A percentile compares a stretch with the other conserved stretches of the same genome.
Conservation (phyloP, 78 protist species). For the Planoprotostelium fungivorum region DNA sequence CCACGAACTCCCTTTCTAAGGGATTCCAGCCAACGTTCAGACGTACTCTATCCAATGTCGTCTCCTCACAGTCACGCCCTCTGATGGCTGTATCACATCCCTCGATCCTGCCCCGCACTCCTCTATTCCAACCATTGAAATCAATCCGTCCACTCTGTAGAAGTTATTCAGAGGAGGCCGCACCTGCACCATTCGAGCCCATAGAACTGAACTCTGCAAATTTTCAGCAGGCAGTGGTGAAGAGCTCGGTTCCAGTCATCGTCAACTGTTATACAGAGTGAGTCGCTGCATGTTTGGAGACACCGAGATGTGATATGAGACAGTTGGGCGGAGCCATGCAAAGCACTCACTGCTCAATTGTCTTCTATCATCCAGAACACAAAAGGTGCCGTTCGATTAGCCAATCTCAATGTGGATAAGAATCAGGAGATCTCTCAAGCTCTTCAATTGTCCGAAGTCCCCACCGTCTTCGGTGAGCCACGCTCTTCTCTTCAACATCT, state of each 20-base stretch:
- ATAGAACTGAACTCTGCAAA: not conserved
- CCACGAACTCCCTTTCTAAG: too few relatives aligned
- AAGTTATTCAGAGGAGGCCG: too few relatives aligned
- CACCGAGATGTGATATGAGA: not conserved
- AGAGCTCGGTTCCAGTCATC: not conserved
- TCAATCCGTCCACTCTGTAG: too few relatives aligned
- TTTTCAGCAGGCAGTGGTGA: not conserved
- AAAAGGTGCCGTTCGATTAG: not conserved
- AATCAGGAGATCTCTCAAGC: not conserved
- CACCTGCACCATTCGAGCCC: not conserved
- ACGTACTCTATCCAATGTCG: too few relatives aligned
- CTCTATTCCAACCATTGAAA: too few relatives aligned
- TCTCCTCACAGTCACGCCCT: too few relatives aligned
- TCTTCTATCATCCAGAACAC: not conserved
- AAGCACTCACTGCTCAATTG: not conserved
- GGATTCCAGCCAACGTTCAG: too few relatives aligned
- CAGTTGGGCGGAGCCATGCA: not conserved
- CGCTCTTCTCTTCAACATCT: too few relatives aligned
- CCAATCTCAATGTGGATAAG: not conserved
- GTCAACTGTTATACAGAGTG: not conserved
- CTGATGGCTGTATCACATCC: too few relatives aligned
- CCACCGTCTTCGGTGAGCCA: not conserved
- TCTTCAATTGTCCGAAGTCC: not conserved
- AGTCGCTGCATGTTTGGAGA: not conserved
- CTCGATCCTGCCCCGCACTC: too few relatives aligned